Evolutionary conservation across 2,329 filamentous ascomycete species (phyloP).

Genomic region (Xylaria sp.): DNA sequence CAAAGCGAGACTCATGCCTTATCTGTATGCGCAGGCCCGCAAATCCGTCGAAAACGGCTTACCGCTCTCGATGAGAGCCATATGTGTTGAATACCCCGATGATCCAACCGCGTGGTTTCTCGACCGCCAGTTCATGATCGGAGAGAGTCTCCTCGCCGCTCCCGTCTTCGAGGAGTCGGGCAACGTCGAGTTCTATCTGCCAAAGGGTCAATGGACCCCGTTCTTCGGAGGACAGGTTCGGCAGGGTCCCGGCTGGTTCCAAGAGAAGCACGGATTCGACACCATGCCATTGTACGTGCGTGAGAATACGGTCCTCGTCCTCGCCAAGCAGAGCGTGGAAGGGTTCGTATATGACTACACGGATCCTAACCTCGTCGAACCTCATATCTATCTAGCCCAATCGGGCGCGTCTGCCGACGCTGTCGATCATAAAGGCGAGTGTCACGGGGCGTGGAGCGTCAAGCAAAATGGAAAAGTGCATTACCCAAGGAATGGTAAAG

Average conservation of each 20-base stretch:
- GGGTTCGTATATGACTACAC: constrained; percentile 45
- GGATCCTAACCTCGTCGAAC: constrained; percentile 37
- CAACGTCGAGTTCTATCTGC: constrained; percentile 61
- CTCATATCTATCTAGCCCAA: constrained; percentile 40
- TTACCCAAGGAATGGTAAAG: constrained; percentile 28
- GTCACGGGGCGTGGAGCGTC: constrained; percentile 38
- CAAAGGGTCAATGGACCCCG: constrained; percentile 44
- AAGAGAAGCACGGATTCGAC: constrained; percentile 53
- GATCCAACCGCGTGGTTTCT: constrained; percentile 63
- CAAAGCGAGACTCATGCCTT: constrained; percentile 50
- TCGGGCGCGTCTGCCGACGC: constrained; percentile 39
- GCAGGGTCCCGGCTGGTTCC: constrained; percentile 52
- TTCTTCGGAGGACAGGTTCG: constrained; percentile 46
- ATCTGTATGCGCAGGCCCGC: constrained; percentile 43
- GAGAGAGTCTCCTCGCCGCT: constrained; percentile 54
- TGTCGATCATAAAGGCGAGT: constrained; percentile 40
- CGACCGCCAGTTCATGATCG: constrained; percentile 71
- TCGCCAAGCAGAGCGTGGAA: constrained; percentile 37
- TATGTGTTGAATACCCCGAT: constrained; percentile 65
- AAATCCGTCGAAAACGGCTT: constrained; percentile 45
- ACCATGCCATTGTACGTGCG: constrained; percentile 55
- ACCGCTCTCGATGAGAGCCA: constrained; percentile 57
- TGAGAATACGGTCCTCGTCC: constrained; percentile 46
- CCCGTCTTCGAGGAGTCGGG: constrained; percentile 65
- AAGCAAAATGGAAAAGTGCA: constrained; percentile 36